Base-by-base conservation (phyloP, 306 rosid genomes). In the Trifolium pratense region DNA sequence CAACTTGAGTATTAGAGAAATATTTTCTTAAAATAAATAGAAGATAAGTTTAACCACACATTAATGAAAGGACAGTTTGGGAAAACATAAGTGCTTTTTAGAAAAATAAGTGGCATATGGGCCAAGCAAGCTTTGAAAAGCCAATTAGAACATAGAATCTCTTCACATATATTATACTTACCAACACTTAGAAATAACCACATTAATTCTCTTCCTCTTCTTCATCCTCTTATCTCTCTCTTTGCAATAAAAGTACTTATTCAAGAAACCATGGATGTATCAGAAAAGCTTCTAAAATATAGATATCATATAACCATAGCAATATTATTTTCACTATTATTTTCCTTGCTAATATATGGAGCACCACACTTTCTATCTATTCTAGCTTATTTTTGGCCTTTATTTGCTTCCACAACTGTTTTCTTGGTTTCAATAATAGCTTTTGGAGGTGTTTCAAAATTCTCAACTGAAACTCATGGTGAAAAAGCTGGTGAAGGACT, bases 341-440 rank as follows among this genome's bases (percentile, higher is more conserved):
- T 86, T 53, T 89, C 86, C 36, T 75, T 86, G 59, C 1, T 86
- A 32, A 45, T 89, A 8, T 91, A 87, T 76, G 93, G 76, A 29
- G 91, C 91, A 2, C 98, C 96, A 1, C 52, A 84, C 49, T 46
- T 91, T 39, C n/a, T 86, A 8, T 80, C 59, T 63, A 83, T 93
- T 66, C 23, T 93, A 73, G 87, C 87, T 23, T 90, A 78, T 75
- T 93, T 93, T 75, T 91, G 92, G 98, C 97, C 96, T 39, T 87
- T 93, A 55, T 85, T 93, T 59, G 93, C 87, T 66, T 91, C 97
- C 61, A 93, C 97, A 5, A 79, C 92, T 6, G 82, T 87, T 0
- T 87, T 93, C 63, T 62, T 93, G 79, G 78, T 83, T n/a, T 61
- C 73, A 17, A 80, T 86, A 59, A 46, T 83, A 34, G 89, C 83